These are phyloP conservation scores for Monilinia polystroma DNA, from an alignment of 2,329 filamentous ascomycete species.

Conservation along the genomic window DNA sequence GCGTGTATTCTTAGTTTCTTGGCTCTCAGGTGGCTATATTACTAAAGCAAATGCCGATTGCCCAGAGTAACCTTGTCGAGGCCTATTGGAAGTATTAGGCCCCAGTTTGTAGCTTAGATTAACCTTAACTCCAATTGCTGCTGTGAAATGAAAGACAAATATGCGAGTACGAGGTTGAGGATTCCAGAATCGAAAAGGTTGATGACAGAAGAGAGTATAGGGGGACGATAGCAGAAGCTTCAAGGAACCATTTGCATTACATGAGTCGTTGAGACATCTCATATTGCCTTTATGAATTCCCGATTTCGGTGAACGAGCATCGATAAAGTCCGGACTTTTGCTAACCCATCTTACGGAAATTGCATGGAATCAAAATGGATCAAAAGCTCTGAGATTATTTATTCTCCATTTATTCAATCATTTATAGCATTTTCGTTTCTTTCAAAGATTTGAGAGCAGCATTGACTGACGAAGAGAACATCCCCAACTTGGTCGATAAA, in stretches of 20 bases:
- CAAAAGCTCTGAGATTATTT: background rate
- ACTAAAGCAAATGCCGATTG: no score
- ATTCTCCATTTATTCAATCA: background rate
- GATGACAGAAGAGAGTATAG: background rate
- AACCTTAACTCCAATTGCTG: no score
- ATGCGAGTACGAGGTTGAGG: no score
- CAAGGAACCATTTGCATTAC: background rate
- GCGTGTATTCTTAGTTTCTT: background rate
- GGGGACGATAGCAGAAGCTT: background rate
- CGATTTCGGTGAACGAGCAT: background rate
- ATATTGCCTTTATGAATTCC: background rate
- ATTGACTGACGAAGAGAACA: no score
- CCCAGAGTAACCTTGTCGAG: no score
- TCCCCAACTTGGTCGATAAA: no score
- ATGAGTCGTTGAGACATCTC: background rate
- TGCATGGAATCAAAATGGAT: background rate
- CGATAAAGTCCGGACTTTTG: background rate
- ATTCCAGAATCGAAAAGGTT: background rate
- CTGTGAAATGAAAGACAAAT: no score
- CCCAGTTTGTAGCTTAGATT: no score
- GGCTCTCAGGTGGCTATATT: no score
- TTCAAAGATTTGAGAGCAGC: no score
- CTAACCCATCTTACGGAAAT: background rate
- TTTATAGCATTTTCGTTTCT: background rate
- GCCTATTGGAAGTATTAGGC: no score